phyloP scores from a whole-genome alignment of 306 rosid species.

The Gynostemma pentaphyllum region DNA sequence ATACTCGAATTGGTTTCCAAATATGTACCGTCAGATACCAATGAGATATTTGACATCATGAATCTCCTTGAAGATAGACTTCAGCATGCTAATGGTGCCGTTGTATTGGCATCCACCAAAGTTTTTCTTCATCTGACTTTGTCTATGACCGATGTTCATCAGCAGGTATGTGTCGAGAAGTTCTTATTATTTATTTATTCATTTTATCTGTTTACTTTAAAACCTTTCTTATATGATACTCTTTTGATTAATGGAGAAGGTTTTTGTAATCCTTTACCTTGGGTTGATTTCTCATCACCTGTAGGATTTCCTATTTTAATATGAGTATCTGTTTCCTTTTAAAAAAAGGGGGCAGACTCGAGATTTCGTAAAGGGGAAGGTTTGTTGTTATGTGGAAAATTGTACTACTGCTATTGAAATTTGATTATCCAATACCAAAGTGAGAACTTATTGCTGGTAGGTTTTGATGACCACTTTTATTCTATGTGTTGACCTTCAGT shows the following conservation, averaged over 20 bases:
- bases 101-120: slow-evolving; percentile 91
- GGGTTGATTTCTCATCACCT: too few relatives aligned
- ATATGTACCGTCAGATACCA: slow-evolving; percentile 73
- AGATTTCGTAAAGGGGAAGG: neutral
- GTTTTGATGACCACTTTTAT: neutral
- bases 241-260: too few relatives aligned
- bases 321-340: too few relatives aligned
- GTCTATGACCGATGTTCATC: slow-evolving; percentile 97
- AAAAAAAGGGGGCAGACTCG: too few relatives aligned
- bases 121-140: slow-evolving; percentile 90
- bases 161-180: slow-evolving; percentile 61
- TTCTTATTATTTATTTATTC: neutral
- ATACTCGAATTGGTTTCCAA: slow-evolving; percentile 77
- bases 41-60: slow-evolving; percentile 94
- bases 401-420: neutral
- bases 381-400: neutral
- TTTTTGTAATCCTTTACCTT: too few relatives aligned
- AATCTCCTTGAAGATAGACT: slow-evolving; percentile 98
- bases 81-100: slow-evolving; percentile 99
- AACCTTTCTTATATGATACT: too few relatives aligned
- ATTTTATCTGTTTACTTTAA: neutral
- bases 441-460: neutral
- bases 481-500: neutral
- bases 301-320: too few relatives aligned
- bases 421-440: neutral